Percentiles rank a stretch among this genome's conserved stretches.
phyloP scores from a whole-genome alignment of 78 protist genomes.

The slime mould (Dictyostelium discoideum) region DNA sequence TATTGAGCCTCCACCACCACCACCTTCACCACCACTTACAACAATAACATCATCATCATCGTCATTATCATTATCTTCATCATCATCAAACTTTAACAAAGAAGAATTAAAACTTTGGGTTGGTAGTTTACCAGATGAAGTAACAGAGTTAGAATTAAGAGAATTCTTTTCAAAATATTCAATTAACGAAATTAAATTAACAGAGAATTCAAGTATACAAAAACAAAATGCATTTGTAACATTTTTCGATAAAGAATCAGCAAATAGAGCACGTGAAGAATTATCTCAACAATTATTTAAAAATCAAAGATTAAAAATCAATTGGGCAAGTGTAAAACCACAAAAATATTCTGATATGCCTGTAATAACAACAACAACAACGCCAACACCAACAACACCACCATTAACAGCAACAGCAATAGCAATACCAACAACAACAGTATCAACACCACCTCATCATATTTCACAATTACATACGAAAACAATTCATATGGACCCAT shows the following conservation, averaged over 20 bases:
- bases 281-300: background rate
- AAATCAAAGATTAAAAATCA: slow-evolving; percentile 1
- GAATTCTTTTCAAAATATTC: slow-evolving; percentile 1
- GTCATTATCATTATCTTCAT: background rate
- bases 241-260: slow-evolving; percentile 1
- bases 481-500: background rate
- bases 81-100: background rate
- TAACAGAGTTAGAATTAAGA: slow-evolving; percentile 1
- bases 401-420: background rate
- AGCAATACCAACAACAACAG: background rate
- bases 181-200: background rate
- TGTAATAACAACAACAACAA: background rate
- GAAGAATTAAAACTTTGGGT: slow-evolving; percentile 56
- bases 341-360: background rate
- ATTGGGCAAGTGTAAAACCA: slow-evolving; percentile 40
- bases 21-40: background rate
- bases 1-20: background rate
- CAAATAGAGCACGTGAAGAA: background rate
- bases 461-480: background rate
- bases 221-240: slow-evolving; percentile 20
- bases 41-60: too few species aligned
- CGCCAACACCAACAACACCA: background rate
- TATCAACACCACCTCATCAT: background rate
- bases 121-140: slow-evolving; percentile 17
- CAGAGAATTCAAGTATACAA: background rate